Evolutionary conservation across 345 rosid species (phyloP).

Genomic region (Sisymbrium irio): DNA sequence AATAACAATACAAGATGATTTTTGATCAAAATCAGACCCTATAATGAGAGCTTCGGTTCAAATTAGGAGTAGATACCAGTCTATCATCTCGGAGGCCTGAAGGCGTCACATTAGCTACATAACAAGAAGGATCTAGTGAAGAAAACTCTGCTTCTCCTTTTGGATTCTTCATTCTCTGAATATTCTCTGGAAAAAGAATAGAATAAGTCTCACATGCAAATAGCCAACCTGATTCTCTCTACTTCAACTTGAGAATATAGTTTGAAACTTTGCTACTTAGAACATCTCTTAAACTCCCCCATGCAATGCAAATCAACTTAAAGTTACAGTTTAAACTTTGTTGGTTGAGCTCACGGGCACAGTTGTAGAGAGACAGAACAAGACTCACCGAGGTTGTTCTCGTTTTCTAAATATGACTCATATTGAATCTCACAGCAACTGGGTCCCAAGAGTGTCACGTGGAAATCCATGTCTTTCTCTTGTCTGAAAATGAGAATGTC

Average conservation of each 20-base stretch:
- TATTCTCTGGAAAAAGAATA: not conserved
- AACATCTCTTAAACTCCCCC: not conserved
- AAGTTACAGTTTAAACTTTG: not conserved
- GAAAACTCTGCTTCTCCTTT: not conserved
- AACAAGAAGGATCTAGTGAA: not conserved
- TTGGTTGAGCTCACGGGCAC: not conserved
- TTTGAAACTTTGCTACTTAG: not conserved
- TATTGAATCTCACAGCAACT: slow-evolving; percentile 23
- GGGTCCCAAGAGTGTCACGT: slow-evolving; percentile 12
- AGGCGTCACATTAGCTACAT: not conserved
- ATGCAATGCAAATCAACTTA: not conserved
- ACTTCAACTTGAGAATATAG: not conserved
- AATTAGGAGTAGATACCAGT: not conserved
- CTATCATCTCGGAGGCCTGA: not conserved
- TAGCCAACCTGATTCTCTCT: not conserved
- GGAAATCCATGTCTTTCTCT: slow-evolving; percentile 3
- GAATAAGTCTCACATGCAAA: not conserved
- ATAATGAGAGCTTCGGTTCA: not conserved
- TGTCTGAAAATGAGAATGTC: slow-evolving; percentile 22
- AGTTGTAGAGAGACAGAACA: not conserved
- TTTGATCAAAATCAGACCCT: not conserved
- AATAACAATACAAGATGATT: not conserved
- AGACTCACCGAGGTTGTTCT: not conserved
- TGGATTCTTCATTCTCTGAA: not conserved
- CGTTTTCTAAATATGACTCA: not conserved